phyloP scores from a whole-genome alignment of 2,329 filamentous ascomycete genomes.

The Macrophomina pseudophaseolina region DNA sequence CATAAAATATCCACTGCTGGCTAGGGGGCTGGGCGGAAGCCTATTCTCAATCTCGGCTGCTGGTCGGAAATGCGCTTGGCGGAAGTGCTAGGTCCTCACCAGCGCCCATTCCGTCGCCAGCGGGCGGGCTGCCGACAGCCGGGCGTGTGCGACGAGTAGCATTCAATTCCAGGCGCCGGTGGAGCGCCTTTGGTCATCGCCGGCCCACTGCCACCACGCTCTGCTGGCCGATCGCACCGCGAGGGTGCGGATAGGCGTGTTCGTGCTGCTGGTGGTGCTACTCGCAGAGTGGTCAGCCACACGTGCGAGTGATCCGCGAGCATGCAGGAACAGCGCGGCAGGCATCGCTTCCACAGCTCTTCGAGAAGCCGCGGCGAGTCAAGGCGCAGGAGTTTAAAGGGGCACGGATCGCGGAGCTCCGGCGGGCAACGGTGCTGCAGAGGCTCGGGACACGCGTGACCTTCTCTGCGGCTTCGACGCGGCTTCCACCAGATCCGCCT shows the following conservation, averaged over 20 bases:
- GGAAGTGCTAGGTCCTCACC: constrained; percentile 15
- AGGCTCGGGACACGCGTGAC: constrained; percentile 29
- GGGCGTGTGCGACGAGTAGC: constrained; percentile 14
- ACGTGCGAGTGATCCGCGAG: constrained; percentile 20
- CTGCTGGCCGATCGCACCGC: constrained; percentile 13
- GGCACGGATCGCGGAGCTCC: constrained; percentile 19
- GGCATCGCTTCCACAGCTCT: constrained; percentile 8
- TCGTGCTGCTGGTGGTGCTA: not conserved
- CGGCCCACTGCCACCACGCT: constrained; percentile 17
- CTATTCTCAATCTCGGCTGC: constrained; percentile 21
- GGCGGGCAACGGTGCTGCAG: constrained; percentile 25
- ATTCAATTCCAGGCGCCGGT: constrained; percentile 12
- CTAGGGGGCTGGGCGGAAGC: constrained; percentile 13
- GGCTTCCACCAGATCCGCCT: constrained; percentile 44
- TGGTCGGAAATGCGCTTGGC: constrained; percentile 23
- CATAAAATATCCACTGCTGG: not conserved
- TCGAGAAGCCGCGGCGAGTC: constrained; percentile 15
- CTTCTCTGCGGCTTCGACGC: constrained; percentile 29
- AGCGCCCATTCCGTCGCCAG: constrained; percentile 19
- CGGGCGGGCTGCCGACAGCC: constrained; percentile 19
- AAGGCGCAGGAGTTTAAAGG: constrained; percentile 22
- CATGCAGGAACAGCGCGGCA: constrained; percentile 25
- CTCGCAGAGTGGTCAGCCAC: not conserved
- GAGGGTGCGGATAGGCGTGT: not conserved
- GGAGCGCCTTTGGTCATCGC: constrained; percentile 22